Evolutionary conservation across 306 rosid species (phyloP), one percentile per base, ranked within the genome.

Genomic region (Oemleria cerasiformis): DNA sequence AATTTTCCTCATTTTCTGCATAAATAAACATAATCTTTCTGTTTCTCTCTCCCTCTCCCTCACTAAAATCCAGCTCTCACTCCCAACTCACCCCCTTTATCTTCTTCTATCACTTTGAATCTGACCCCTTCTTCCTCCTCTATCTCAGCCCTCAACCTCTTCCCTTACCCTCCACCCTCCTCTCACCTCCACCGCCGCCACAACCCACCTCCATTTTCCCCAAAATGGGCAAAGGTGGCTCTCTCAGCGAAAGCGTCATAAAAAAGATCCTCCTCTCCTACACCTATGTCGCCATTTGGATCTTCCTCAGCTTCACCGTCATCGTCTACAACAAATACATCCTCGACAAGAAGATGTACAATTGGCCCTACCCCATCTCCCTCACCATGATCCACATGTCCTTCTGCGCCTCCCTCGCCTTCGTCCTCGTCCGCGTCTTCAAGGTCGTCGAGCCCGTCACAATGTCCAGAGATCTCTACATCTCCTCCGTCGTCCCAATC

Each of bases 361-460:
- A 83, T 51, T 92, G 96, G 96, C 87, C 98, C 0, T 92, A 74
- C 68, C 98, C 98, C 0, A 89, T 92, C 48, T 89, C 98, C 72
- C 96, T 92, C 23, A 92, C 98, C 79, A 89, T 92, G 94, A 92
- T 92, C 81, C 98, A 92, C 83, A 92, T 92, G 98, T 77, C 86
- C 39, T 92, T 92, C 85, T 92, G 96, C n/a, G 85, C 98, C 42
- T 42, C 86, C 81, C 78, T 92, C 40, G 98, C 98, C 16, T 55
- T 89, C 65, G 38, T 89, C 62, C 80, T 89, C 69, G 78, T 92
- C 50, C 92, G 96, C 5, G 84, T 92, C 68, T 60, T 89, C 79
- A 81, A 54, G 55, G 30, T 92, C 51, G 98, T 92, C 5, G 98
- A 89, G 4, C 96, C 96, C 0, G 88, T 88, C 0, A 71, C 94